Conservation (phyloP, 2,329 filamentous ascomycete genomes). For the Talaromyces sp. region DNA sequence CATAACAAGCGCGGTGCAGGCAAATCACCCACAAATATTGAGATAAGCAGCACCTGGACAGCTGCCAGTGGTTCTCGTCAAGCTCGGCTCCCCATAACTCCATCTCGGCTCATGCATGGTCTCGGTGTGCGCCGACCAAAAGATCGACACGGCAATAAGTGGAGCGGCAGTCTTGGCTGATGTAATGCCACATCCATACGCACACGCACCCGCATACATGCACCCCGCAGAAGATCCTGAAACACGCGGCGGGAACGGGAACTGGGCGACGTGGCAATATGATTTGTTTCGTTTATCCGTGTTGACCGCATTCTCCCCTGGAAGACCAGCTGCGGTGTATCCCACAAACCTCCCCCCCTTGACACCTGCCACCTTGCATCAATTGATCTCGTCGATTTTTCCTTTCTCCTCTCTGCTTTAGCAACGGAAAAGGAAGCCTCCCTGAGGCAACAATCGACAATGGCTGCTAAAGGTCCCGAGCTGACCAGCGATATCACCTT, state of each 20-base stretch:
- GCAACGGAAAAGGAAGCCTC: neutral
- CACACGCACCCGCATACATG: neutral
- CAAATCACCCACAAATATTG: too few relatives aligned
- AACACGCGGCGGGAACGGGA: too few relatives aligned
- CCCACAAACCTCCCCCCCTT: neutral
- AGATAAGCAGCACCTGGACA: too few relatives aligned
- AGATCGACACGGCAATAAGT: neutral
- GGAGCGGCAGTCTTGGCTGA: neutral
- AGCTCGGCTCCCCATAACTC: neutral
- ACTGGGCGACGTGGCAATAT: neutral
- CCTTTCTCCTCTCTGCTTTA: neutral
- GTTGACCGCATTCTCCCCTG: neutral
- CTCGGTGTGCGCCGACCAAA: neutral
- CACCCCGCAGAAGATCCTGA: neutral
- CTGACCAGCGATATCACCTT: slow-evolving; percentile 23
- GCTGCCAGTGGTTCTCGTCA: neutral
- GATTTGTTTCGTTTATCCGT: neutral
- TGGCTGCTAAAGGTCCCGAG: slow-evolving; percentile 9
- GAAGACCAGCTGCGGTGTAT: neutral
- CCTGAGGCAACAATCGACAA: slow-evolving; percentile 6
- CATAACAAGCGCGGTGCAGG: too few relatives aligned
- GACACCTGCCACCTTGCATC: neutral
- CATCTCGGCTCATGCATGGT: neutral
- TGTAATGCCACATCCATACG: neutral
- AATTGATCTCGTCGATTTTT: slow-evolving; percentile 1